Base-by-base conservation (phyloP, 139 green algal species). In the Volvox reticuliferus region DNA sequence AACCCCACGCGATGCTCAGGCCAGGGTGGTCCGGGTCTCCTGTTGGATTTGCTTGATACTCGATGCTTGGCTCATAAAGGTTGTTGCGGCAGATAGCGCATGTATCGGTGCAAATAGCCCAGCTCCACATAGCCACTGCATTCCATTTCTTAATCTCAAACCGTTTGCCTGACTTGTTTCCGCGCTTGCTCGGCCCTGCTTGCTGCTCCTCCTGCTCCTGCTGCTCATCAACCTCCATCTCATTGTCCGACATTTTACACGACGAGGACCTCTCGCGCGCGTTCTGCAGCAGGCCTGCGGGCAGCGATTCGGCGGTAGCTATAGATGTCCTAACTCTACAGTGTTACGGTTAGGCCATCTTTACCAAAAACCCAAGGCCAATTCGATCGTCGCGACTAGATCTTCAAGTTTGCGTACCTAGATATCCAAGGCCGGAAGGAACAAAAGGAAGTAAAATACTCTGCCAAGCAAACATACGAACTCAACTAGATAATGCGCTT, bases 81-180 rank as follows among this genome's bases (percentile, higher is more conserved):
- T 99, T 99, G 93, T 99, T 99, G 21, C 98, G 92, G 96, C 98
- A 99, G 91, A 99, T 99, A 82, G 97, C 97, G 91, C 97, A 99
- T 5, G 97, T 99, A 92, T 99, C 97, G 13, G 97, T 99, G 94
- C 97, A 99, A 84, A 99, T 99, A 30, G 98, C 98, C 98, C 98
- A 99, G 0, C 95, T 98, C 98, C 98, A 99, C 96, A 99, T 99
- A 24, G 98, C 98, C 35, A 99, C 98, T 0, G 98, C 98, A 81
- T 99, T 99, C 98, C 98, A 99, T 94, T 99, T 99, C 93, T 99
- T 99, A 86, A 99, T 98, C 93, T 99, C 97, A 87, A 99, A 99
- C 24, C 97, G 96, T 93, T 98, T 98, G 61, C 94, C 93, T n/a
- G 88, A 83, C 91, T 95, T 95, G 90, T 86, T 91, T 55, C 86